A percentile compares a stretch with the other conserved stretches of the same genome.
phyloP scores from a whole-genome alignment of 2,329 filamentous ascomycete genomes.

The Trichoderma sp. region DNA sequence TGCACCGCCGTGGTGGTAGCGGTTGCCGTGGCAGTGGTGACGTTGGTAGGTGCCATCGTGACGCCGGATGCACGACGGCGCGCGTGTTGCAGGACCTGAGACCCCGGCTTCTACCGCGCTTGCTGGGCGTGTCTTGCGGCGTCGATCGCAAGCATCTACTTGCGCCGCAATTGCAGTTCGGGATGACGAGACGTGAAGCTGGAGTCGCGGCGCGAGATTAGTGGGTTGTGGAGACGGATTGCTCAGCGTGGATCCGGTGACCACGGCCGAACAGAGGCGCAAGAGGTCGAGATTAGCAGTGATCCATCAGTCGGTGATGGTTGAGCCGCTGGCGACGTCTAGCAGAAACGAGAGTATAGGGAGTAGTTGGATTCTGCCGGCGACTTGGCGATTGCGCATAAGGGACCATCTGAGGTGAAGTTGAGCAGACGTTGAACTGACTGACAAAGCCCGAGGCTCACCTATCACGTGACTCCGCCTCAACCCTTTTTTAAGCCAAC shows the following conservation, averaged over 20 bases:
- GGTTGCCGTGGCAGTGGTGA: slow-evolving; percentile 42
- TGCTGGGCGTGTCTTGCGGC: slow-evolving; percentile 7
- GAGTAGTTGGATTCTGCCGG: background rate
- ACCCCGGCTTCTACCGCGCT: slow-evolving; percentile 9
- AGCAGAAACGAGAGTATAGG: slow-evolving; percentile 3
- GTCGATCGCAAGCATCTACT: slow-evolving; percentile 25
- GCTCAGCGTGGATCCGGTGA: slow-evolving; percentile 17
- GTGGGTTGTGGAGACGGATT: slow-evolving; percentile 24
- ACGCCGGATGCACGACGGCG: slow-evolving; percentile 26
- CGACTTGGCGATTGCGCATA: slow-evolving; percentile 5
- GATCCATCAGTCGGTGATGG: slow-evolving; percentile 10
- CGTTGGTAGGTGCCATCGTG: slow-evolving; percentile 57
- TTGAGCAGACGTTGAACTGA: slow-evolving; percentile 8
- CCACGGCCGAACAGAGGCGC: slow-evolving; percentile 18
- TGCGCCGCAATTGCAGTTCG: slow-evolving; percentile 17
- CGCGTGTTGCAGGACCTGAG: background rate
- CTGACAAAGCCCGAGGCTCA: slow-evolving; percentile 9
- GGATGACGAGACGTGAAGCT: slow-evolving; percentile 20
- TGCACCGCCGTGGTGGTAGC: slow-evolving; percentile 43
- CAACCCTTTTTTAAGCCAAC: background rate
- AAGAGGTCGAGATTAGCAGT: background rate
- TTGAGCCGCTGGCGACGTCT: background rate
- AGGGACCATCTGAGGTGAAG: slow-evolving; percentile 8
- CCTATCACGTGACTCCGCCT: slow-evolving; percentile 4
- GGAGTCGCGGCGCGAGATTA: slow-evolving; percentile 25